These are phyloP conservation scores for Paraphaeosphaeria sporulosa DNA, from an alignment of 2,329 filamentous ascomycete genomes.

Conservation along the genomic window DNA sequence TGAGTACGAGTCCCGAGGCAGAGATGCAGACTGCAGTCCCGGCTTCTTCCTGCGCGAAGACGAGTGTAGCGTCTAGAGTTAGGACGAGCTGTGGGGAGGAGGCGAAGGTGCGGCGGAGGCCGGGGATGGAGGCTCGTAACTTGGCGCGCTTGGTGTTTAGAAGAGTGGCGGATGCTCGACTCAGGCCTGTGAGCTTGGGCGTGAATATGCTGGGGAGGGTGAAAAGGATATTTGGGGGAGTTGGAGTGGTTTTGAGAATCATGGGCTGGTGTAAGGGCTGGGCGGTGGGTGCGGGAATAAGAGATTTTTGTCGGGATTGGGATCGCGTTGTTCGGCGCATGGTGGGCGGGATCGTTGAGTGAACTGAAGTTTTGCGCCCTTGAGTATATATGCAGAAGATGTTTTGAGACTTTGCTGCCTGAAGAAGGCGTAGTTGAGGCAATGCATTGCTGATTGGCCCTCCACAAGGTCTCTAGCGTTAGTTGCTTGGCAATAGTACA, in stretches of 20 bases:
- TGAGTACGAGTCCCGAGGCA: constrained; percentile 55
- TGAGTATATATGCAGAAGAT: background rate
- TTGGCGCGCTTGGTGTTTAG: constrained; percentile 7
- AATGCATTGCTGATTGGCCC: background rate
- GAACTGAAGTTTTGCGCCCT: background rate
- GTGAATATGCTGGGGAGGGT: constrained; percentile 2
- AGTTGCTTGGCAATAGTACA: constrained; percentile 10
- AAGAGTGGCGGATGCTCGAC: background rate
- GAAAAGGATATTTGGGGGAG: background rate
- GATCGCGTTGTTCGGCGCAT: constrained; percentile 12
- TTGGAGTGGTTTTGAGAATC: background rate
- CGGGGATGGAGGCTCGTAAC: background rate
- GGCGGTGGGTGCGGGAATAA: background rate
- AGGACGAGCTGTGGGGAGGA: background rate
- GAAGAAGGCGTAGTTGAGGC: background rate
- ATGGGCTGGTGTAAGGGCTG: background rate
- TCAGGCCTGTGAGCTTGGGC: constrained; percentile 7
- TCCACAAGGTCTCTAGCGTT: background rate
- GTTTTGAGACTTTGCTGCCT: constrained; percentile 4
- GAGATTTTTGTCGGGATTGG: constrained; percentile 7
- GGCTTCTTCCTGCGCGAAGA: constrained; percentile 60
- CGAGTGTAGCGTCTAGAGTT: constrained; percentile 33
- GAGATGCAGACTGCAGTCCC: constrained; percentile 60
- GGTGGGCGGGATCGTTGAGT: background rate
- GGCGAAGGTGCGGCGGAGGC: background rate